Percentiles rank a stretch among this genome's conserved stretches.
Conservation (phyloP, 805 yeast species). For the Metschnikowia continentalis region DNA sequence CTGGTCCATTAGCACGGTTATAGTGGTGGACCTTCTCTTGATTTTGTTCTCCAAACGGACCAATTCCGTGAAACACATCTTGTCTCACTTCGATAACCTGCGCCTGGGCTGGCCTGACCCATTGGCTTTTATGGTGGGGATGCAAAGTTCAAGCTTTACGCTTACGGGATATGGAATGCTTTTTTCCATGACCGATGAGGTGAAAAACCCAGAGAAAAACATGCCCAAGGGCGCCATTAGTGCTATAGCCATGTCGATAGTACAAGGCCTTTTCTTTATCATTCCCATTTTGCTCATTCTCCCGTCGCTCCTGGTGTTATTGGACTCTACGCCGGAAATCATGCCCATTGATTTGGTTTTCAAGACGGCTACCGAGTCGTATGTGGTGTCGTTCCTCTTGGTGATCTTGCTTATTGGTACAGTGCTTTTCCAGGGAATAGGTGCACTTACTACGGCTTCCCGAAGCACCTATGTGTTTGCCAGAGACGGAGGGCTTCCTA, state of each 20-base stretch:
- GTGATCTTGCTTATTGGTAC: slow-evolving; percentile 66
- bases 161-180: slow-evolving; percentile 81
- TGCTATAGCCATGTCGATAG: slow-evolving; percentile 59
- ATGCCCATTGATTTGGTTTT: slow-evolving; percentile 79
- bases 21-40: slow-evolving; percentile 61
- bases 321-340: slow-evolving; percentile 58
- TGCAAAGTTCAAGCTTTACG: slow-evolving; percentile 75
- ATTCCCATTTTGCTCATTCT: slow-evolving; percentile 67
- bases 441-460: slow-evolving; percentile 76
- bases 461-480: slow-evolving; percentile 80
- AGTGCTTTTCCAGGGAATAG: slow-evolving; percentile 70
- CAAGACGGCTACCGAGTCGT: slow-evolving; percentile 64
- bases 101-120: slow-evolving; percentile 74
- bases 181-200: slow-evolving; percentile 80
- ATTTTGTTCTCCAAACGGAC: slow-evolving; percentile 55
- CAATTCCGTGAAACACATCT: slow-evolving; percentile 54
- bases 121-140: slow-evolving; percentile 70
- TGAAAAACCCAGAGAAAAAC: slow-evolving; percentile 64
- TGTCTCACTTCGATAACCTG: slow-evolving; percentile 65
- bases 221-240: slow-evolving; percentile 70
- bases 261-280: slow-evolving; percentile 70
- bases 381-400: slow-evolving; percentile 62
- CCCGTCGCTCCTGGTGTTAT: slow-evolving; percentile 56
- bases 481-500: slow-evolving; percentile 78
- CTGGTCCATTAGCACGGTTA: slow-evolving; percentile 70